Evolutionary conservation across 2,329 filamentous ascomycete genomes (phyloP).

Genomic region (Beauveria varroae): DNA sequence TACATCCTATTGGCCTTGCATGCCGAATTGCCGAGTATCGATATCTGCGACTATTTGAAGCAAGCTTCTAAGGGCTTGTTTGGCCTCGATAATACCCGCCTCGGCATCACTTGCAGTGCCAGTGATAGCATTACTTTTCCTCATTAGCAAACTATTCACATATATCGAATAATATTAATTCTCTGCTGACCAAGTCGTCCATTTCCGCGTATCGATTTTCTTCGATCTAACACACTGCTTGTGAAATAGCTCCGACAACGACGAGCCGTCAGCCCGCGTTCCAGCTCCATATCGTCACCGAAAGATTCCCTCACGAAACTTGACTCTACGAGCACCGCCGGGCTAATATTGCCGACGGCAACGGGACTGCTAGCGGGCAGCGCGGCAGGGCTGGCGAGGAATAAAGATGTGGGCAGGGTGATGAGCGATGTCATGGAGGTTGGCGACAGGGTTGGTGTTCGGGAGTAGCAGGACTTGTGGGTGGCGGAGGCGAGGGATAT

Average conservation of each 20-base stretch:
- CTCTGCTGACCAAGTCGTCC: neutral
- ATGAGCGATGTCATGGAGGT: neutral
- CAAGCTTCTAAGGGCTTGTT: neutral
- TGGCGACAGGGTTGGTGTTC: neutral
- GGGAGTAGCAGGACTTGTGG: neutral
- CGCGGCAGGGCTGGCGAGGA: neutral
- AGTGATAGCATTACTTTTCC: neutral
- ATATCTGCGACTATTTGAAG: neutral
- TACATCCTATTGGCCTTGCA: neutral
- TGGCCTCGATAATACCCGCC: neutral
- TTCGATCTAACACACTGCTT: too few relatives aligned
- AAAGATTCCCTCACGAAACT: neutral
- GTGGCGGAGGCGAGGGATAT: neutral
- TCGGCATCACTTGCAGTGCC: neutral
- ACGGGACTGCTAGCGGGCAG: neutral
- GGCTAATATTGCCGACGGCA: neutral
- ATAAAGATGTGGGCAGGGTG: neutral
- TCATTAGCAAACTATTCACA: neutral
- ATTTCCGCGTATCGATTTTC: too few relatives aligned
- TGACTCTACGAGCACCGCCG: neutral
- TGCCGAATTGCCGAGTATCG: neutral
- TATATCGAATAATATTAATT: neutral
- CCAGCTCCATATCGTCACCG: neutral
- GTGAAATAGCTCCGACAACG: slow-evolving; percentile 6
- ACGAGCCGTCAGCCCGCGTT: neutral